Base-by-base conservation (phyloP, 805 yeast genomes). In the Candida ovalis region DNA sequence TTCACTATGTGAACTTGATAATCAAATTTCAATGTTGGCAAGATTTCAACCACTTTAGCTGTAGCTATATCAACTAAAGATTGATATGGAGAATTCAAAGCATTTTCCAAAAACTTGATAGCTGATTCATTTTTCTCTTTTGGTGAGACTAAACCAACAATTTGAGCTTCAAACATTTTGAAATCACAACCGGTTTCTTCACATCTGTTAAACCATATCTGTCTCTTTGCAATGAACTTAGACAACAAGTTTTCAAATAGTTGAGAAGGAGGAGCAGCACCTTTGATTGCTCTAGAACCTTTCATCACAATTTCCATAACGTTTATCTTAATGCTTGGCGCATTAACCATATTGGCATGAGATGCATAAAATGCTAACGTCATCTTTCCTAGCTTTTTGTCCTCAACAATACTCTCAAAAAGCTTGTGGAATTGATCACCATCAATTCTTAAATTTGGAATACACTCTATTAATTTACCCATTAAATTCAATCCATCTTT, bases 351-450 rank as follows among this genome's bases (percentile, higher is more conserved):
- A 35, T 71, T 62, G 59, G 88, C 86, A 64, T 89, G 94, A 47
- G 84, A 81, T 18, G 85, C 79, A 58, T 88, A 73, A 54, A 83
- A 86, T 0, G 90, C 77, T 46, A 83, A 64, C 40, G 77, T 72
- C 5, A 84, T 68, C 48, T 78, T 76, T 15, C 84, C 84, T 39
- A 77, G 61, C 50, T 77, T 81, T 56, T 76, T 78, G 60, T 83
- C 82, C 23, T 73, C 70, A 3, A 77, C 58, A 25, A 70, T 43
- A 10, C 53, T 51, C 44, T 47, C 64, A 47, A 75, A 64, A 25
- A 58, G 53, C 52, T 67, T 50, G 46, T 73, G 62, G 50, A 80
- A 63, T 57, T 78, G 81, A 23, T 69, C 63, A 30, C 67, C 66
- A 54, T 84, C 90, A 52, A 82, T 63, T 19, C 71, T 66, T 46